Base-by-base conservation (phyloP, 2,329 filamentous ascomycete genomes). In the Alternaria gaisen region DNA sequence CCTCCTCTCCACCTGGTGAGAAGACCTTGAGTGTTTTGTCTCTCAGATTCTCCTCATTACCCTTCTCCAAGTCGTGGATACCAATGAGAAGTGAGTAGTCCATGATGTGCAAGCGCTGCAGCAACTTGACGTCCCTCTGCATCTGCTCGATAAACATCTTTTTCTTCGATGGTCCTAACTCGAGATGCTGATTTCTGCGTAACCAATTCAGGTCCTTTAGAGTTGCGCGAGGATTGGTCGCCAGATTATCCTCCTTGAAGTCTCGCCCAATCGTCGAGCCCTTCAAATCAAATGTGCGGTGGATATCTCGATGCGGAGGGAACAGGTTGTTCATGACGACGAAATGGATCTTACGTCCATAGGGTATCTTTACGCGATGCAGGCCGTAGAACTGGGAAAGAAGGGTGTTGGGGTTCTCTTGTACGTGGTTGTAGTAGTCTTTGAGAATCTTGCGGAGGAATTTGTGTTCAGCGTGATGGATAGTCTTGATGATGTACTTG, bases 261-360 rank as follows among this genome's bases (percentile, higher is more conserved):
- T 98, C 93, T 75, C 95, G 88, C 14, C 95, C 95, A 68, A 98
- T 88, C 0, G 94, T 98, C 7, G 95, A 98, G 9, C 95, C 95
- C 81, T 99, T 99, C 69, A 99, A 80, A 78, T 99, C 95, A 74
- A 97, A 99, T 3, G 94, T 99, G 74, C 93, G 89, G 81, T 99
- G 95, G 62, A 99, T 98, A 78, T 99, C 95, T 69, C 94, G 88
- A 81, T 99, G 95, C 7, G 95, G 94, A 12, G 95, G 95, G 75
- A 99, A 99, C 16, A 99, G 86, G 79, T 99, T 99, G 84, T 99
- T 99, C 95, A 99, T 99, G 76, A 99, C 94, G 61, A 99, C 95
- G 72, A 99, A 99, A 80, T 99, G 95, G 56, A 98, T 97, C 82
- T 99, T 99, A 76, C 94, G 91, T 64, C 95, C 95, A 77, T 97